phyloP scores from a whole-genome alignment of 2,329 filamentous ascomycete species.

The Colletotrichum lini region DNA sequence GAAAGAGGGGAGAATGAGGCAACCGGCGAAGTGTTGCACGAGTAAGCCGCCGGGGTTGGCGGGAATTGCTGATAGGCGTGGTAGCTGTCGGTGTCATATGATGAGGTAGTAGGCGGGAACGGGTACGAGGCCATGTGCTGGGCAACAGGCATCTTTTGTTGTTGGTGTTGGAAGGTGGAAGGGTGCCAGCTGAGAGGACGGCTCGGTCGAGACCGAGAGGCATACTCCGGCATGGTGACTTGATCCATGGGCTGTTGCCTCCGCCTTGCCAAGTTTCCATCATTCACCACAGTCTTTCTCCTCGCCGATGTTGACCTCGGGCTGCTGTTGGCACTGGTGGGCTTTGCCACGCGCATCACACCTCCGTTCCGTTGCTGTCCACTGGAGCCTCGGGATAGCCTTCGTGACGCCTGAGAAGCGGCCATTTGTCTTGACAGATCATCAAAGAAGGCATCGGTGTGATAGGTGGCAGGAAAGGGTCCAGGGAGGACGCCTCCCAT shows the following conservation, averaged over 20 bases:
- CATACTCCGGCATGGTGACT: constrained; percentile 54
- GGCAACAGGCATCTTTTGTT: constrained; percentile 49
- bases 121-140: constrained; percentile 56
- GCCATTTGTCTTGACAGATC: constrained; percentile 67
- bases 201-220: constrained; percentile 55
- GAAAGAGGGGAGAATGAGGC: constrained; percentile 69
- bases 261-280: constrained; percentile 60
- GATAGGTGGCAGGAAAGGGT: constrained; percentile 51
- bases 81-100: constrained; percentile 60
- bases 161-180: constrained; percentile 61
- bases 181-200: constrained; percentile 86
- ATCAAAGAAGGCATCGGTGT: constrained; percentile 63
- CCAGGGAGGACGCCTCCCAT: constrained; percentile 52
- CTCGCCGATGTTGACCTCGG: constrained; percentile 69
- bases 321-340: constrained; percentile 78
- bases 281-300: constrained; percentile 71
- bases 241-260: constrained; percentile 65
- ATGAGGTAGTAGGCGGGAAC: constrained; percentile 54
- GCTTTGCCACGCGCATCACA: constrained; percentile 74
- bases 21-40: constrained; percentile 70
- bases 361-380: constrained; percentile 65
- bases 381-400: constrained; percentile 64
- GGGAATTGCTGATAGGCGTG: constrained; percentile 61
- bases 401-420: constrained; percentile 61
- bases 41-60: constrained; percentile 69